Evolutionary conservation across 805 yeast species (phyloP).

Genomic region (Candida manassasensis): DNA sequence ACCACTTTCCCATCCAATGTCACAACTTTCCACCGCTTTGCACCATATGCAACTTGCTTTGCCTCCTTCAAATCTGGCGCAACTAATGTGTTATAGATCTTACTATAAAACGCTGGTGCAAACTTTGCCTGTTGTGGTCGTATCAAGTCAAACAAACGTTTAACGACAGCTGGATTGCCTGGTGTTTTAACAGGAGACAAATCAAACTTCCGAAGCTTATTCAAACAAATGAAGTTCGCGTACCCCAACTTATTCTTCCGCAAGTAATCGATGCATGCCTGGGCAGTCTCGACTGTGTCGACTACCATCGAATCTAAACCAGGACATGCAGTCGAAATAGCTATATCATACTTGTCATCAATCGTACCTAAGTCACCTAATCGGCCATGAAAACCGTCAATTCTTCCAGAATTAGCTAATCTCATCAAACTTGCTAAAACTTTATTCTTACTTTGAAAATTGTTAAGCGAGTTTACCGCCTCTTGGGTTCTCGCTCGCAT

Average conservation of each 20-base stretch:
- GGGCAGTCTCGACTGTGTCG: constrained; percentile 62
- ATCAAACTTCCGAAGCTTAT: constrained; percentile 64
- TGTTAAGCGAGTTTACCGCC: constrained; percentile 55
- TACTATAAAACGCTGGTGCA: constrained; percentile 85
- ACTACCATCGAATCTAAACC: constrained; percentile 91
- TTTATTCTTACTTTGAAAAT: constrained; percentile 61
- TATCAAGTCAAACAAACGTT: constrained; percentile 81
- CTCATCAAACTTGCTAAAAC: constrained; percentile 67
- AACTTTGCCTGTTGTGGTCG: constrained; percentile 62
- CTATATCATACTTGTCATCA: constrained; percentile 84
- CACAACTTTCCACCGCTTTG: constrained; percentile 79
- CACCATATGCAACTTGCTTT: constrained; percentile 80
- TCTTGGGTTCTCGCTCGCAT: constrained; percentile 63
- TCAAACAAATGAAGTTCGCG: constrained; percentile 79
- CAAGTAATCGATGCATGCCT: constrained; percentile 67
- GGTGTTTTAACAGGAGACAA: constrained; percentile 63
- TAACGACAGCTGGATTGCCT: constrained; percentile 52
- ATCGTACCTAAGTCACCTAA: constrained; percentile 91
- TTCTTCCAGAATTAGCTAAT: constrained; percentile 73
- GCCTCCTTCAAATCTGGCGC: constrained; percentile 78
- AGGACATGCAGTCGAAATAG: constrained; percentile 92
- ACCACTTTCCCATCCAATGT: constrained; percentile 89
- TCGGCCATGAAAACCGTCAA: constrained; percentile 83
- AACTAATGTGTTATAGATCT: constrained; percentile 81
- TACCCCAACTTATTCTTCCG: constrained; percentile 82